Percentiles rank a stretch among this genome's conserved stretches.
Evolutionary conservation across 169 alveolate genomes (phyloP).

Genomic region (Eimeria nieschulzi): DNA sequence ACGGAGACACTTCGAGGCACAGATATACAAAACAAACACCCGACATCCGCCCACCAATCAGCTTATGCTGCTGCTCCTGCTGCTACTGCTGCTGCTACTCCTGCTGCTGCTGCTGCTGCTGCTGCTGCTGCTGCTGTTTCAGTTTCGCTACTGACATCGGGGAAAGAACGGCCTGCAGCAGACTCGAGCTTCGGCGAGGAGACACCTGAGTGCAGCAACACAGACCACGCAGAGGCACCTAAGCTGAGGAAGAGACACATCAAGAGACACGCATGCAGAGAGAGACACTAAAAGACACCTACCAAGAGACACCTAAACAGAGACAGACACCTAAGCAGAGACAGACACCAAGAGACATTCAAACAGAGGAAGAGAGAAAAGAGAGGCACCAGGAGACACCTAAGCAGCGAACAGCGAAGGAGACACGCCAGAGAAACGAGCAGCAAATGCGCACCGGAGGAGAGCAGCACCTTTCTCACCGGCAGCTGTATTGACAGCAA

Average conservation of each 20-base stretch:
- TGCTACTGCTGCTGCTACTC: conserved; percentile 19
- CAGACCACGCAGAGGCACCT: background rate
- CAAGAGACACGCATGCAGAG: background rate
- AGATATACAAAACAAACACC: background rate
- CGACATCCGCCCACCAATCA: background rate
- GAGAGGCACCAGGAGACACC: background rate
- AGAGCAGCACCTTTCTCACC: no score
- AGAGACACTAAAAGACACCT: no score
- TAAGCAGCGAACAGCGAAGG: no score
- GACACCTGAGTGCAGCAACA: no score
- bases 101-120: background rate
- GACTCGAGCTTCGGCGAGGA: no score
- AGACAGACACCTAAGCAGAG: background rate
- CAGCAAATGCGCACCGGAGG: no score
- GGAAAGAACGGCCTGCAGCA: no score
- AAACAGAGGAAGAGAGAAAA: background rate
- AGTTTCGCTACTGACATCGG: background rate
- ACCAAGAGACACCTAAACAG: background rate
- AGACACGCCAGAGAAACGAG: no score
- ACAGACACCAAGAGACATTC: background rate
- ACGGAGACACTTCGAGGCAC: background rate
- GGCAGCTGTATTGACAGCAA: no score
- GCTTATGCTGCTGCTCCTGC: background rate
- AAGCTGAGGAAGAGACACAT: background rate
- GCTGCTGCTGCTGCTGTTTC: background rate